A percentile compares a stretch with the other conserved stretches of the same genome.
Conservation (phyloP, 306 rosid species). For the Corylus heterophylla region DNA sequence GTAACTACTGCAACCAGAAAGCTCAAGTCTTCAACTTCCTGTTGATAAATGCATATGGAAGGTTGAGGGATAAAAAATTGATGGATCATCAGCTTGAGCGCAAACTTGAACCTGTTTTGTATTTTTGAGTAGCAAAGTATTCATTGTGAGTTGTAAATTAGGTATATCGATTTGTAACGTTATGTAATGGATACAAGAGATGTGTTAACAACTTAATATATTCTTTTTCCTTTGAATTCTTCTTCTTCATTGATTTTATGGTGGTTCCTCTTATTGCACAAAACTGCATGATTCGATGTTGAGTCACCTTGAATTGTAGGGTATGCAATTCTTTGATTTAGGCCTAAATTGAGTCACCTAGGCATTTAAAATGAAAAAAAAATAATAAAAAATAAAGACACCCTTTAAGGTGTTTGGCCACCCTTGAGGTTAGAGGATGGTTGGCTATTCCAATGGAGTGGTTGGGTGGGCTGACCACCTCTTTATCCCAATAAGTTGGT, state of each 20-base stretch:
- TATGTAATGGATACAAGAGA: not conserved
- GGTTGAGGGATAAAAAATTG: constrained; percentile 24
- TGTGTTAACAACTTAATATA: not conserved
- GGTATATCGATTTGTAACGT: not conserved
- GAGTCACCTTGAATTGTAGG: not conserved
- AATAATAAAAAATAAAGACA: too few relatives aligned
- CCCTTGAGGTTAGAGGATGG: too few relatives aligned
- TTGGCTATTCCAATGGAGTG: too few relatives aligned
- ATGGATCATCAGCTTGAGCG: constrained; percentile 25
- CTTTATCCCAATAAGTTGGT: too few relatives aligned
- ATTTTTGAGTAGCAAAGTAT: constrained; percentile 2
- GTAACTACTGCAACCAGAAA: not conserved
- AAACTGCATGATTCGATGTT: not conserved
- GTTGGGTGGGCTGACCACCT: too few relatives aligned
- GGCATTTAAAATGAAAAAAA: too few relatives aligned
- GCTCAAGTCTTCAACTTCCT: constrained; percentile 18
- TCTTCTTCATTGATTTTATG: not conserved
- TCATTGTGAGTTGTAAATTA: constrained; percentile 13
- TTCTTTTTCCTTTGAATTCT: not conserved
- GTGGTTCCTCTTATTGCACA: not conserved
- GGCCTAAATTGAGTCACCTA: too few relatives aligned
- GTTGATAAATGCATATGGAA: constrained; percentile 19
- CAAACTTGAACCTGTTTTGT: constrained; percentile 28
- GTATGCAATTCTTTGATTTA: too few relatives aligned
- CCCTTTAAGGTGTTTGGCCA: too few relatives aligned